These are phyloP conservation scores for Cucumis melo DNA, from an alignment of 306 rosid species.

Conservation along the genomic window DNA sequence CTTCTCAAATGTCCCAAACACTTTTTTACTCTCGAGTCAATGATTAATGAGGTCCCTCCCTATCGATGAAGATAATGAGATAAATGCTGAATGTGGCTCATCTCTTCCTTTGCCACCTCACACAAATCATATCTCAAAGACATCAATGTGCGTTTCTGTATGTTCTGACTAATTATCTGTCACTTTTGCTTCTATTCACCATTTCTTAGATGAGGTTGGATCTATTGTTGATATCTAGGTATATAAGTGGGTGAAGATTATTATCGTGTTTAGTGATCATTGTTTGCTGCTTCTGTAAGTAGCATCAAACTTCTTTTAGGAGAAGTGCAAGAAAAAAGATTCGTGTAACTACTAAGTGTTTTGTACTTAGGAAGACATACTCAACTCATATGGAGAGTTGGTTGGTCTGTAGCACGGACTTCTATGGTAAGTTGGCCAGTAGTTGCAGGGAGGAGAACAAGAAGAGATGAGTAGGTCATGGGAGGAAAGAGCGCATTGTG, in stretches of 20 bases:
- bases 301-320: background rate
- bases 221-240: background rate
- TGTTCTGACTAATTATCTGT: background rate
- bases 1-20: background rate
- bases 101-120: background rate
- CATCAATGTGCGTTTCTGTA: background rate
- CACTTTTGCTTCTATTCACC: background rate
- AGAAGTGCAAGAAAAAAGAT: background rate
- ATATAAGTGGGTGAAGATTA: background rate
- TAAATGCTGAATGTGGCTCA: background rate
- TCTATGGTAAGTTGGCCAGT: background rate
- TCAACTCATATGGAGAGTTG: background rate
- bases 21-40: background rate
- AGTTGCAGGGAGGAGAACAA: background rate
- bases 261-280: background rate
- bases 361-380: background rate
- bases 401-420: background rate
- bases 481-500: background rate
- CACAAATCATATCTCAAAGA: background rate
- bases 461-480: background rate
- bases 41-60: background rate
- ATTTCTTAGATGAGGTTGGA: background rate
- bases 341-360: background rate
- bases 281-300: background rate
- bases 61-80: background rate